Base-by-base conservation (phyloP, 106 monocot species). In the Platanthera guangdongensis region DNA sequence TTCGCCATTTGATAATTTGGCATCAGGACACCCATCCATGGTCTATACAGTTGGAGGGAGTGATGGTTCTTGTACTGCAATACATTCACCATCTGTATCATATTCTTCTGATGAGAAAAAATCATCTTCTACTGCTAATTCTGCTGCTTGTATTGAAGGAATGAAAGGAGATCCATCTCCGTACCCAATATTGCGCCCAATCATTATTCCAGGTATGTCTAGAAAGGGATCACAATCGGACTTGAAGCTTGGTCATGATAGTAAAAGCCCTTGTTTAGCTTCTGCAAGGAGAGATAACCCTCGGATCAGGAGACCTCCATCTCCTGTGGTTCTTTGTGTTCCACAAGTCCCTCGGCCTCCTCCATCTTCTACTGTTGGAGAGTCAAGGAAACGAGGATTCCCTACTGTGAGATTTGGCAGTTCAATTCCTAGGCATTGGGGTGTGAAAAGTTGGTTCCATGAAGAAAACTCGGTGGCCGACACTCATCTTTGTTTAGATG, bases 341-440 rank as follows among this genome's bases (percentile, higher is more conserved):
- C 94, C 94, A 16, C 84, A 78, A 63, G 89, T 88, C 2, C 88
- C 99, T 79, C 83, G 86, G 1, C 88, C 92, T 45, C 88, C 94
- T 60, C 87, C 91, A 71, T 88, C 99, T 71, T 94, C 93, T 68
- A 86, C 86, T 67, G 85, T 86, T 80, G 92, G 91, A 71, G 94
- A 88, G 57, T 94, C 89, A 71, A 86, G 94, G 78, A 94, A 90
- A 75, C 84, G 89, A 76, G 92, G 94, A 25, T 94, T 94, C 50
- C 91, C 92, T 30, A 82, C 86, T 82, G 99, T 94, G 64, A 90
- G 99, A 57, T 99, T 94, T 74, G 99, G 99, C 77, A 99, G 99
- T 74, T 99, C 99, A 77, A 99, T 94, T 79, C 99, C 99, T 57
- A 90, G 92, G 73, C 82, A 94, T 65, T 99, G 99, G 92, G 94